Conservation (phyloP, 768 basidiomycete species). For the Glaciozyma martinii region DNA sequence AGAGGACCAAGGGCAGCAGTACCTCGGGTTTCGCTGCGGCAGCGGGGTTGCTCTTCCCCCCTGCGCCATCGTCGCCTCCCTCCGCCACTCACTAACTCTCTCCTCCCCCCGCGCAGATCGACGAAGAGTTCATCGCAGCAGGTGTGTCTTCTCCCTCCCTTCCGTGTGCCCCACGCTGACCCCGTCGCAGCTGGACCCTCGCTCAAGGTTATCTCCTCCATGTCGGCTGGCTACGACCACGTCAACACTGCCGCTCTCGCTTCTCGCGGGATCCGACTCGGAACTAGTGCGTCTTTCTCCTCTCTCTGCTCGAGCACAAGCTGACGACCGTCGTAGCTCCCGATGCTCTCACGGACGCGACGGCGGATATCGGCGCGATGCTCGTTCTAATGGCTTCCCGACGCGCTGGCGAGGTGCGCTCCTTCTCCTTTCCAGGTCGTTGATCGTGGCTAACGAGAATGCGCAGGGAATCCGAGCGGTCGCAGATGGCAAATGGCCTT, state of each 20-base stretch:
- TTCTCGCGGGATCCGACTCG: slow-evolving; percentile 58
- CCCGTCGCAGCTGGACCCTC: slow-evolving; percentile 54
- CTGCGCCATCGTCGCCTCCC: too few species aligned
- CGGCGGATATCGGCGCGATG: slow-evolving; percentile 84
- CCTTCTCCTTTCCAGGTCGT: background rate
- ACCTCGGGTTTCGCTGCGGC: too few species aligned
- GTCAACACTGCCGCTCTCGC: slow-evolving; percentile 56
- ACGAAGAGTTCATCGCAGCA: slow-evolving; percentile 61
- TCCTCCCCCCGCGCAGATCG: slow-evolving; percentile 48
- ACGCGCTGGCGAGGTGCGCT: slow-evolving; percentile 62
- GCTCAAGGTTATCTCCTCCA: slow-evolving; percentile 78
- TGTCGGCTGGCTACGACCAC: slow-evolving; percentile 90
- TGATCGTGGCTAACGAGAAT: too few species aligned
- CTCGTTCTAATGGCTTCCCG: slow-evolving; percentile 86
- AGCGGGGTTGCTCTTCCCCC: too few species aligned
- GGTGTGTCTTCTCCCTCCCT: slow-evolving; percentile 37
- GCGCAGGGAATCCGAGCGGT: slow-evolving; percentile 11
- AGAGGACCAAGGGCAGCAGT: too few species aligned
- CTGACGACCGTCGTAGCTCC: slow-evolving; percentile 45
- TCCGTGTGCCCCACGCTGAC: slow-evolving; percentile 10
- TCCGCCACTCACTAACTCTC: too few species aligned
- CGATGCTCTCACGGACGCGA: slow-evolving; percentile 85
- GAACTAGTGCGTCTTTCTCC: slow-evolving; percentile 50
- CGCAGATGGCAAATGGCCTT: slow-evolving; percentile 59
- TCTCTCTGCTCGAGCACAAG: background rate